These are phyloP conservation scores for Torulaspora pretoriensis DNA, from an alignment of 1,139 yeast genomes.

Conservation along the genomic window DNA sequence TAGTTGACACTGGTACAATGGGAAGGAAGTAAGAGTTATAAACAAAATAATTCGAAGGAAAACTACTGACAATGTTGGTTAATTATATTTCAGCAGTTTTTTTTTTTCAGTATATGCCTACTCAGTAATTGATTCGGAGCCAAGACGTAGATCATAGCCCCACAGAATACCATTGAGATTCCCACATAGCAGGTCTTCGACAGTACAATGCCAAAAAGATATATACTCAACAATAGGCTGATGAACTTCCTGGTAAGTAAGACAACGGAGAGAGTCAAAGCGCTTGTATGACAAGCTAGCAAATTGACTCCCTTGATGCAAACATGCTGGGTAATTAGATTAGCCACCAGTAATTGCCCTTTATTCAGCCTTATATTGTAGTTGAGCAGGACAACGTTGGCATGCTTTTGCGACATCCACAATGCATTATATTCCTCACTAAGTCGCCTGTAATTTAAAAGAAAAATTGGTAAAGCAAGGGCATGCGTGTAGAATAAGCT, in stretches of 20 bases:
- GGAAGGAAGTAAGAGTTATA: too few relatives aligned
- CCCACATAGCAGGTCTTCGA: slow-evolving; percentile 45
- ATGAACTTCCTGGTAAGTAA: slow-evolving; percentile 57
- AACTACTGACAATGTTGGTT: too few relatives aligned
- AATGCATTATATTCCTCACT: slow-evolving; percentile 21
- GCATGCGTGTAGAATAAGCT: slow-evolving; percentile 58
- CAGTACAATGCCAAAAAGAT: slow-evolving; percentile 46
- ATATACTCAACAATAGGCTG: slow-evolving; percentile 53
- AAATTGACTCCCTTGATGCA: slow-evolving; percentile 67
- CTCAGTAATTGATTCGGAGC: slow-evolving; percentile 1
- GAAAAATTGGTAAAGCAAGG: slow-evolving; percentile 54
- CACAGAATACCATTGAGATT: slow-evolving; percentile 47
- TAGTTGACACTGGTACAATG: too few relatives aligned
- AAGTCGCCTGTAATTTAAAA: slow-evolving; percentile 36
- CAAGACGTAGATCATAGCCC: slow-evolving; percentile 47
- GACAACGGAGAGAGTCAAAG: slow-evolving; percentile 59
- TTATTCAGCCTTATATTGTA: slow-evolving; percentile 8
- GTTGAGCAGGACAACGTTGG: slow-evolving; percentile 9
- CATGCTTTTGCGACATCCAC: slow-evolving; percentile 3
- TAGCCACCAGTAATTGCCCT: slow-evolving; percentile 31
- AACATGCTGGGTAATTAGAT: slow-evolving; percentile 57
- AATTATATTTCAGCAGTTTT: neutral
- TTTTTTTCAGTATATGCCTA: too few relatives aligned
- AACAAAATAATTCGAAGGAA: too few relatives aligned
- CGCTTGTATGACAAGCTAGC: slow-evolving; percentile 53